Evolutionary conservation across 2,329 filamentous ascomycete species (phyloP), one percentile per base, ranked within the genome.

Genomic region (Colletotrichum sp.): DNA sequence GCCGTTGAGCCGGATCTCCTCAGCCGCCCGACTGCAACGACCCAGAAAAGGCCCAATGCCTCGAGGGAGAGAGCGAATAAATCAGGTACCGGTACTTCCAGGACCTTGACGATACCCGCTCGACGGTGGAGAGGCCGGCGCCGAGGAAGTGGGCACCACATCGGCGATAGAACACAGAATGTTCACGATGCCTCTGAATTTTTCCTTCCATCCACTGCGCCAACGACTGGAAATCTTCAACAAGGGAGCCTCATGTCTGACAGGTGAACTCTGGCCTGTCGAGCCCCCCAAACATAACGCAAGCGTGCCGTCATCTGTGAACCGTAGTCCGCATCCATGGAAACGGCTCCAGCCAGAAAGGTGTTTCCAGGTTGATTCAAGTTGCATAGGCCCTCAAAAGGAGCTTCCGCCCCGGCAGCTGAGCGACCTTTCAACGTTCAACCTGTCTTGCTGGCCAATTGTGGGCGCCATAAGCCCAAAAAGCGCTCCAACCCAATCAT

Each of bases 401-500:
- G 44, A 74, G 61, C 66, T 66, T 60, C 52, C 55, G 28, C 39
- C 66, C 71, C 60, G 52, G 52, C 60, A 66, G 15, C 32, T 68
- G 28, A 34, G 15, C 27, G 22, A 63, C 39, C 25, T 57, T 59
- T 57, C 32, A 25, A 60, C 52, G 34, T 72, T 68, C 5, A 28
- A 71, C 36, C 48, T 22, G n/a, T 71, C 34, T 61, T 34, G 30
- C 34, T 30, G 30, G 19, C 70, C 73, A 73, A 75, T 75, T 19
- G 30, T 16, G 30, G 25, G 2, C 28, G 8, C 52, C 12, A 48
- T 15, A 39, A 28, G 1, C 22, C 27, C 34, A 59, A 16, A 69
- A 59, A 74, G 60, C 72, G 61, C 52, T 71, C 74, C 34, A 75
- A 61, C 66, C 74, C 74, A 76, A 75, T 75, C 71, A 71, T 76